Evolutionary conservation across 306 rosid genomes (phyloP).

Genomic region (Quercus parvula): DNA sequence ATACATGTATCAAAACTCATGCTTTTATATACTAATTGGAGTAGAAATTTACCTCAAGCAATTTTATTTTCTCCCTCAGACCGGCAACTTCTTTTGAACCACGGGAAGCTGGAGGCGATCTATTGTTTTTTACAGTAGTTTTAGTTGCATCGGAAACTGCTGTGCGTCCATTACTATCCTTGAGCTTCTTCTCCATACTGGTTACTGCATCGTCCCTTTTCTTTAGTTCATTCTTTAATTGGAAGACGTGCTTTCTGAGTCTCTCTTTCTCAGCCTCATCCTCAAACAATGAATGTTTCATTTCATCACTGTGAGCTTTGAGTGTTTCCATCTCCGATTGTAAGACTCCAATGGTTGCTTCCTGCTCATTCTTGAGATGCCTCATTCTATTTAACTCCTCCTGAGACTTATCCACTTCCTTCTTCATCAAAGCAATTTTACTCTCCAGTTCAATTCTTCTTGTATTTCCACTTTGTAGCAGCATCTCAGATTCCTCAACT

Average conservation of each 20-base stretch:
- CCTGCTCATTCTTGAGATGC: slow-evolving; percentile 52
- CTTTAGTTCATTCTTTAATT: slow-evolving; percentile 57
- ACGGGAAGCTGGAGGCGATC: slow-evolving; percentile 36
- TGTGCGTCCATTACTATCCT: slow-evolving; percentile 45
- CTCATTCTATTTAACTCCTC: slow-evolving; percentile 45
- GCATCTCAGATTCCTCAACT: slow-evolving; percentile 47
- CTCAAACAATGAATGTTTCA: slow-evolving; percentile 47
- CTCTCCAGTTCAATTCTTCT: slow-evolving; percentile 59
- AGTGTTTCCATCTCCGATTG: slow-evolving; percentile 57
- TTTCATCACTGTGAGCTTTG: slow-evolving; percentile 53
- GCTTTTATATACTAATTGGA: slow-evolving; percentile 6
- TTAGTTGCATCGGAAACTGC: slow-evolving; percentile 42
- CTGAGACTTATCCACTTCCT: slow-evolving; percentile 52
- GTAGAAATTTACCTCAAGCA: slow-evolving; percentile 69
- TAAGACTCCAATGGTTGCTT: slow-evolving; percentile 32
- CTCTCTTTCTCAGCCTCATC: slow-evolving; percentile 77
- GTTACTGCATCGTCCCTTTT: slow-evolving; percentile 60
- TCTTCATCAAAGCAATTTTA: slow-evolving; percentile 48
- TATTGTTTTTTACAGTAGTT: slow-evolving; percentile 41
- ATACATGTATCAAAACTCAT: not conserved
- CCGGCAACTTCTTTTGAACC: slow-evolving; percentile 55
- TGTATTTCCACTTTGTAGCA: slow-evolving; percentile 39
- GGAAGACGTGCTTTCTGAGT: slow-evolving; percentile 59
- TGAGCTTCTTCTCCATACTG: slow-evolving; percentile 53
- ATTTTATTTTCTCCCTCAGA: slow-evolving; percentile 67